Evolutionary conservation across 1,284 basidiomycete genomes (phyloP), one percentile per base, ranked within the genome.

Genomic region (Waitea zeae): DNA sequence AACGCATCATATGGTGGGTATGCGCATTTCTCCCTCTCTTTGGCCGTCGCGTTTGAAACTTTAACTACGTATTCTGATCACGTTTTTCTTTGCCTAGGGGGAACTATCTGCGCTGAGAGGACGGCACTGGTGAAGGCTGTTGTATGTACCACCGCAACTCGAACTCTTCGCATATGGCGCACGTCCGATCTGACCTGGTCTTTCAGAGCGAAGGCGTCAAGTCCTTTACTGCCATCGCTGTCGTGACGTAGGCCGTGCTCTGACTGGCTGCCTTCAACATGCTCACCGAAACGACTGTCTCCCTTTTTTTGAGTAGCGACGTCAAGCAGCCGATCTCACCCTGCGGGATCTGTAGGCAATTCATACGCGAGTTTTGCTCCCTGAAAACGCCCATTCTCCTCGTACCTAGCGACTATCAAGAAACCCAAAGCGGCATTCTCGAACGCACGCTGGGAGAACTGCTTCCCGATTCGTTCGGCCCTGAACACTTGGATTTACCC

Each of bases 291-390:
- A 34, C 27, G 17, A 26, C 29, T 17, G 28, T 30, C 34, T 31
- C 27, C 30, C 18, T 26, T 37, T 28, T 17, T 12, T 17, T 15
- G 14, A 20, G 17, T 20, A 77, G 74, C 12, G 78, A 88, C 44
- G 69, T 87, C 7, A 49, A 63, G 1, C 57, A 64, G 0, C 51
- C 76, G 0, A 62, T 78, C 32, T 80, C 83, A 0, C 87, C 87
- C 0, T 96, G 90, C 49, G 90, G 90, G 12, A 74, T 93, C 41
- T 96, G 90, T 47, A 75, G 89, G 5, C 90, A 96, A 51, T 68
- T 92, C 36, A 70, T 95, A 35, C 74, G 86, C 36, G 90, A 96
- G 53, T 95, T 95, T 51, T 87, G 84, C 47, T 50, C 67, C 4
- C 65, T 70, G 17, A 54, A 73, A 26, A 80, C 81, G 60, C 84